Conservation (phyloP, 2,329 filamentous ascomycete species). For the Chaetomium sp. region DNA sequence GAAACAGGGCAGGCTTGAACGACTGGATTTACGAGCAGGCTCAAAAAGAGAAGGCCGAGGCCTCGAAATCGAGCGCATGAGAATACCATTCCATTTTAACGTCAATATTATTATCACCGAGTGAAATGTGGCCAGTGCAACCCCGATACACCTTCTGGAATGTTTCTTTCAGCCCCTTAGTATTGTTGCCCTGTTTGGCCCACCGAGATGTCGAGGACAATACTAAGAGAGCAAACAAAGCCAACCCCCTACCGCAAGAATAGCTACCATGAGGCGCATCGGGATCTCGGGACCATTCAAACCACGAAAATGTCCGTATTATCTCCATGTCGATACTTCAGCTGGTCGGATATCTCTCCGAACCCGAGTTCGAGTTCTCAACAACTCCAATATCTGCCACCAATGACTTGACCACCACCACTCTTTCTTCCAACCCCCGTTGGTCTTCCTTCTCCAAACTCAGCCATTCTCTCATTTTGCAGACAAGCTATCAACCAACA, state of each 20-base stretch:
- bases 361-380: not conserved
- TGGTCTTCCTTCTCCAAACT: not conserved
- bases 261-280: not conserved
- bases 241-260: conserved; percentile 10
- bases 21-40: conserved; percentile 95
- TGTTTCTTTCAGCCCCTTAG: conserved; percentile 28
- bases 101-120: conserved; percentile 9
- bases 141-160: conserved; percentile 14
- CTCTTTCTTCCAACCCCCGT: not conserved
- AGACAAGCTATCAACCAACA: not conserved
- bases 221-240: conserved; percentile 34
- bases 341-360: not conserved
- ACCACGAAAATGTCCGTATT: not conserved
- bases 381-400: not conserved
- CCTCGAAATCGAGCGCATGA: conserved; percentile 19
- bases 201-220: conserved; percentile 26
- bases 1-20: conserved; percentile 87
- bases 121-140: conserved; percentile 14
- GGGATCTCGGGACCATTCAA: not conserved
- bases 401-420: not conserved
- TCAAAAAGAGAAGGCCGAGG: conserved; percentile 57
- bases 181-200: conserved; percentile 28
- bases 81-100: conserved; percentile 11
- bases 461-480: not conserved
- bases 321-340: not conserved